Evolutionary conservation across 306 rosid species (phyloP), one percentile per base, ranked within the genome.

Genomic region (Sechiopsis laciniata): DNA sequence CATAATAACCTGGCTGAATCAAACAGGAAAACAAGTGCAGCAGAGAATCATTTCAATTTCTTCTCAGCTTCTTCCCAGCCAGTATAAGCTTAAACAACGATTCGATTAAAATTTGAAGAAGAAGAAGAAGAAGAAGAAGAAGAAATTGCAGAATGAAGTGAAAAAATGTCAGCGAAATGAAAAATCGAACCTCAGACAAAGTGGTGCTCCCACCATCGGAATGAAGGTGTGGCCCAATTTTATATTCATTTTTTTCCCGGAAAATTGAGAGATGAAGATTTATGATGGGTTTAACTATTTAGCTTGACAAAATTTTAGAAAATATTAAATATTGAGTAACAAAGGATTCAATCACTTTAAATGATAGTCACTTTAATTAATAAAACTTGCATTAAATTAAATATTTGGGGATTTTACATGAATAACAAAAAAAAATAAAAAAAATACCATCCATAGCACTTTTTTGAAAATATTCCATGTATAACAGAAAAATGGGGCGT

Each of bases 111-210:
- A 8, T 54, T 54, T 1, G 20, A 51, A 15, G 60, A 24, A 15
- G 56, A 21, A 42, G 48, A 48, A 2, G 2, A 21, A 52, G 20
- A 51, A 15, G 60, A 24, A 15, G 56, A 21, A 42, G 48, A 48
- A 2, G 2, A 21, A 52, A 50, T 21, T 52, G 59, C 54, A 46
- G 56, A 50, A 68, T 46, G 73, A 45, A 68, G 11, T 10, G 53
- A 26, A 32, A 48, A 48, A 68, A 68, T 21, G n/a, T 10, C 2
- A n/a, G 51, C 1, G 14, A 22, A 5, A 64, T 5, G 22, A 64
- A 64, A 15, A 5, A 32, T 72, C 63, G 9, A 72, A 72, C 75
- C 75, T 72, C 75, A 19, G 0, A 29, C 26, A 10, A 72, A 52
- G 19, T 19, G 32, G 58, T n/a, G 75, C 62, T 55, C 63, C 75